A percentile compares a stretch with the other conserved stretches of the same genome.
phyloP scores from a whole-genome alignment of 2,329 filamentous ascomycete genomes.

The Tetracladium maxilliforme region DNA sequence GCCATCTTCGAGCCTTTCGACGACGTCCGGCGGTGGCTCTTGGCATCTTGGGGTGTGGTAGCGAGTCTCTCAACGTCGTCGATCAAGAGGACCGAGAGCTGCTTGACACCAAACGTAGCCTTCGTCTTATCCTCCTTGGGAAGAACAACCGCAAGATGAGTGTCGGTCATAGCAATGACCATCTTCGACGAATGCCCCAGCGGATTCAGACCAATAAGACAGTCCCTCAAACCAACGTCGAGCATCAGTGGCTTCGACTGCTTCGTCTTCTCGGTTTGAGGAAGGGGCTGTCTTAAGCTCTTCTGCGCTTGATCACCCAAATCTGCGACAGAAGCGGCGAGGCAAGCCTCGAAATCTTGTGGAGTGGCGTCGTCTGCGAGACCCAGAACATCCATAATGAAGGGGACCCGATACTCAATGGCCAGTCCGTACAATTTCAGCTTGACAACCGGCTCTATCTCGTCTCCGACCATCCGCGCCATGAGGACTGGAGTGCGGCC shows the following conservation, averaged over 20 bases:
- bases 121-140: conserved; percentile 50
- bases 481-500: conserved; percentile 59
- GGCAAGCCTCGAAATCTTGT: conserved; percentile 59
- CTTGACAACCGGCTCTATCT: conserved; percentile 84
- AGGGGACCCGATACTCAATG: conserved; percentile 79
- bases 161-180: conserved; percentile 64
- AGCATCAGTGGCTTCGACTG: conserved; percentile 46
- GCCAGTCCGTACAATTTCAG: conserved; percentile 73
- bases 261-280: conserved; percentile 5
- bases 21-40: conserved; percentile 9
- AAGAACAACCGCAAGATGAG: conserved; percentile 53
- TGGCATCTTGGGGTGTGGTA: conserved; percentile 3
- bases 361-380: conserved; percentile 51
- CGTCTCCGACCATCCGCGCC: conserved; percentile 81
- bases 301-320: conserved; percentile 49
- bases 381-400: conserved; percentile 65
- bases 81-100: conserved; percentile 70
- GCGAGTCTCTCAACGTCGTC: conserved; percentile 48
- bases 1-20: conserved; percentile 27
- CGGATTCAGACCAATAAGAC: conserved; percentile 73
- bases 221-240: conserved; percentile 67
- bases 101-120: conserved; percentile 54
- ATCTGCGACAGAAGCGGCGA: conserved; percentile 69
- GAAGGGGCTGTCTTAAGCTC: too few species aligned
- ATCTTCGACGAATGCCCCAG: conserved; percentile 61